A percentile compares a stretch with the other conserved stretches of the same genome.
Evolutionary conservation across 2,329 filamentous ascomycete genomes (phyloP).

Genomic region (Paecilomyces niveus): DNA sequence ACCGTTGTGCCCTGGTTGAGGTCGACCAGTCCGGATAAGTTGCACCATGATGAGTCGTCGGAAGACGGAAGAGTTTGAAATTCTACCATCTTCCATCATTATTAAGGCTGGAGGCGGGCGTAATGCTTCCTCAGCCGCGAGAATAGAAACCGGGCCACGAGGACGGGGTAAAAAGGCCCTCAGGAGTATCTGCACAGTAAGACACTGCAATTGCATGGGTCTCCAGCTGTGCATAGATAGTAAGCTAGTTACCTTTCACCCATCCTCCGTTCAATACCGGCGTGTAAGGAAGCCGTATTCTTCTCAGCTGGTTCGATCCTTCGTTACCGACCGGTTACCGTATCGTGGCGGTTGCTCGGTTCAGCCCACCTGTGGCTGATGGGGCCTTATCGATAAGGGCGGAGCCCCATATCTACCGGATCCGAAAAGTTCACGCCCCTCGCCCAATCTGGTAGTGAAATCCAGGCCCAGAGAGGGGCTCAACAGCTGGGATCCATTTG

Average conservation of each 20-base stretch:
- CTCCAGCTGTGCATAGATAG: too few species aligned
- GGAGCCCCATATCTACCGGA: neutral
- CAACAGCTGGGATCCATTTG: neutral
- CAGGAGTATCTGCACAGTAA: too few species aligned
- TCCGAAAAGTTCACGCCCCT: neutral
- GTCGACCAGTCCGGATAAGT: neutral
- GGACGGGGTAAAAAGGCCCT: too few species aligned
- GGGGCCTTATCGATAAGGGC: conserved; percentile 20
- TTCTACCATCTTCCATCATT: conserved; percentile 1
- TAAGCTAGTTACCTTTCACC: neutral
- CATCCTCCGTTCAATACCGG: neutral
- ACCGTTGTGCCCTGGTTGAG: conserved; percentile 1
- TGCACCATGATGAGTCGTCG: neutral
- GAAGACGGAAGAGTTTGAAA: conserved; percentile 1
- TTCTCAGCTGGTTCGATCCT: neutral
- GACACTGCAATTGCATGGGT: too few species aligned
- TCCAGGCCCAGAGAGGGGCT: neutral
- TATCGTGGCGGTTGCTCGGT: too few species aligned
- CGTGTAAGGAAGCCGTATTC: neutral
- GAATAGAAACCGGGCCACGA: too few species aligned
- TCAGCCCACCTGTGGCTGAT: neutral
- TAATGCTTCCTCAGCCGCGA: too few species aligned
- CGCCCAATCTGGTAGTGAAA: neutral
- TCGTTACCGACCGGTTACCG: neutral
- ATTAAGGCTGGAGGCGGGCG: too few species aligned